phyloP scores from a whole-genome alignment of 2,329 filamentous ascomycete genomes.

The Ceratocystis smalleyi region DNA sequence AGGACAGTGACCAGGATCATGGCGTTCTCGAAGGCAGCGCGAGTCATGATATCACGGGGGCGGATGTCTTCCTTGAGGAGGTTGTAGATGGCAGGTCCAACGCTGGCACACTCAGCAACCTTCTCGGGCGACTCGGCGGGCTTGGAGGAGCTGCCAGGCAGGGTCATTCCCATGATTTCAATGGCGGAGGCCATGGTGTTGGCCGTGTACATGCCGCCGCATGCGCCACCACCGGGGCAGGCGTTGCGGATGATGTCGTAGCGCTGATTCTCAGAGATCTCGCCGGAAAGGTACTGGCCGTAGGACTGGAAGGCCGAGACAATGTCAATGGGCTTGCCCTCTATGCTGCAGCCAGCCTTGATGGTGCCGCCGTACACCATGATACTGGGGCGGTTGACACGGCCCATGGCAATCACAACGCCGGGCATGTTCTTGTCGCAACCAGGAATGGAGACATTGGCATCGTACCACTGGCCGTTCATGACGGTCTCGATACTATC shows the following conservation, averaged over 20 bases:
- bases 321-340: constrained; percentile 71
- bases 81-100: constrained; percentile 59
- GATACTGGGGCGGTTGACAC: constrained; percentile 81
- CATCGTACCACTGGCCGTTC: constrained; percentile 97
- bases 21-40: constrained; percentile 68
- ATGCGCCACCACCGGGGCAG: constrained; percentile 48
- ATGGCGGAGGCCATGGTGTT: constrained; percentile 77
- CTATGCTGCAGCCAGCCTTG: constrained; percentile 68
- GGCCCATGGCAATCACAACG: constrained; percentile 82
- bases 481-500: constrained; percentile 98
- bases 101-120: constrained; percentile 52
- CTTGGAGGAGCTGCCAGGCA: constrained; percentile 69
- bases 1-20: constrained; percentile 73
- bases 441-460: constrained; percentile 87
- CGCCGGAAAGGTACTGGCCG: constrained; percentile 79
- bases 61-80: constrained; percentile 62
- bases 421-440: constrained; percentile 99
- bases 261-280: constrained; percentile 79
- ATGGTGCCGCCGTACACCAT: constrained; percentile 98
- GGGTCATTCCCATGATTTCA: constrained; percentile 65
- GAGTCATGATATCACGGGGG: constrained; percentile 63
- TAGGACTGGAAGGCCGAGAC: constrained; percentile 97
- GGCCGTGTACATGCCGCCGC: constrained; percentile 68
- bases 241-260: constrained; percentile 91
- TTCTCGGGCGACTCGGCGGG: constrained; percentile 61